Evolutionary conservation across 108 stramenopile genomes (phyloP).

Genomic region (Cyclotella atomus): DNA sequence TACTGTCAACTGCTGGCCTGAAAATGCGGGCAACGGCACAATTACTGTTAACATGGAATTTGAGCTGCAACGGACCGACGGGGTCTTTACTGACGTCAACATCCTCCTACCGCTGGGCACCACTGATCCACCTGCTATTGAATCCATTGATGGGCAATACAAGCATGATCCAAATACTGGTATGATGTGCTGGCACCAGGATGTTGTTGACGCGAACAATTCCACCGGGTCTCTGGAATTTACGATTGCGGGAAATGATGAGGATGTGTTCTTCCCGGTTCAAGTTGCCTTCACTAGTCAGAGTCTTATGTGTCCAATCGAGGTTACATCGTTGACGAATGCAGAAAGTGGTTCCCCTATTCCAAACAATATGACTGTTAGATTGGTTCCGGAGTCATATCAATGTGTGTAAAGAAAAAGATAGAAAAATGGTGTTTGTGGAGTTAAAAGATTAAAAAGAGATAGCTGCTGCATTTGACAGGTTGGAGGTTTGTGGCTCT

Average conservation of each 20-base stretch:
- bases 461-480: neutral
- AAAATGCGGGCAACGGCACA: conserved; percentile 90
- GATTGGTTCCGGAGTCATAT: conserved; percentile 73
- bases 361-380: conserved; percentile 77
- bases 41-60: conserved; percentile 98
- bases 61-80: conserved; percentile 77
- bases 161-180: conserved; percentile 91
- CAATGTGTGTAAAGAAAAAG: conserved; percentile 55
- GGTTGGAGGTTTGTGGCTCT: neutral
- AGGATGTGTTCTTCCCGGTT: conserved; percentile 96
- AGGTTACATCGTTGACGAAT: conserved; percentile 69
- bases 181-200: conserved; percentile 96
- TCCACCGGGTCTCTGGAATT: conserved; percentile 93
- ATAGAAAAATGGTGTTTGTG: neutral
- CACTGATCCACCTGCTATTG: conserved; percentile 83
- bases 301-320: conserved; percentile 88
- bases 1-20: conserved; percentile 99
- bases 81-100: conserved; percentile 92
- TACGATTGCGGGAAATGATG: conserved; percentile 76
- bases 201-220: conserved; percentile 88
- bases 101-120: conserved; percentile 94
- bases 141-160: conserved; percentile 90
- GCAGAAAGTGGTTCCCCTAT: conserved; percentile 71
- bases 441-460: neutral
- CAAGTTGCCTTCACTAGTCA: conserved; percentile 92